Evolutionary conservation across 106 monocot genomes (phyloP).

Genomic region (Vanilla planifolia): DNA sequence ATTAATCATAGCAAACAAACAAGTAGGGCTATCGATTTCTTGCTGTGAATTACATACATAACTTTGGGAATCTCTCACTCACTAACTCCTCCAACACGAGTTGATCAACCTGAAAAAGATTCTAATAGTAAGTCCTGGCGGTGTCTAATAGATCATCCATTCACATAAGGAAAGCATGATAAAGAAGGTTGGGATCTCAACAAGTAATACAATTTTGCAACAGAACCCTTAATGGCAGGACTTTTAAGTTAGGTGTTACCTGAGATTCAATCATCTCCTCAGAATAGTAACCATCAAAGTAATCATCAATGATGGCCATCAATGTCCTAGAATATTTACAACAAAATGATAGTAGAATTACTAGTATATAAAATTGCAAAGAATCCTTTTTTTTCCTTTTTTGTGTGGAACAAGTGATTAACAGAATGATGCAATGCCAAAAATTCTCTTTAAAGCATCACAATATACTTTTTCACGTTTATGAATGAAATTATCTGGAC

Average conservation of each 20-base stretch:
- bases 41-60: conserved; percentile 37
- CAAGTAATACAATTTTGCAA: not conserved
- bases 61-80: conserved; percentile 82
- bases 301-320: conserved; percentile 82
- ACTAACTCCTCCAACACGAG: conserved; percentile 96
- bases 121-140: not conserved
- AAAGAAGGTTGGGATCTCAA: not conserved
- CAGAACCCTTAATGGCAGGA: not conserved
- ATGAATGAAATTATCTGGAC: conserved; percentile 11
- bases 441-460: not conserved
- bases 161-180: not conserved
- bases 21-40: not conserved
- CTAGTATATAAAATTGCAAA: not conserved
- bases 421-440: not conserved
- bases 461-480: not conserved
- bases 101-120: conserved; percentile 75
- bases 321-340: conserved; percentile 59
- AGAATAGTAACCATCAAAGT: conserved; percentile 93
- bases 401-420: not conserved
- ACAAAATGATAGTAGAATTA: not conserved
- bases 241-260: conserved; percentile 29
- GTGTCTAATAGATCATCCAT: not conserved
- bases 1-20: not conserved
- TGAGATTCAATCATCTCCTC: conserved; percentile 99
- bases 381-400: not conserved